Conservation (phyloP, 2,329 filamentous ascomycete species). For the Claviceps sp. region DNA sequence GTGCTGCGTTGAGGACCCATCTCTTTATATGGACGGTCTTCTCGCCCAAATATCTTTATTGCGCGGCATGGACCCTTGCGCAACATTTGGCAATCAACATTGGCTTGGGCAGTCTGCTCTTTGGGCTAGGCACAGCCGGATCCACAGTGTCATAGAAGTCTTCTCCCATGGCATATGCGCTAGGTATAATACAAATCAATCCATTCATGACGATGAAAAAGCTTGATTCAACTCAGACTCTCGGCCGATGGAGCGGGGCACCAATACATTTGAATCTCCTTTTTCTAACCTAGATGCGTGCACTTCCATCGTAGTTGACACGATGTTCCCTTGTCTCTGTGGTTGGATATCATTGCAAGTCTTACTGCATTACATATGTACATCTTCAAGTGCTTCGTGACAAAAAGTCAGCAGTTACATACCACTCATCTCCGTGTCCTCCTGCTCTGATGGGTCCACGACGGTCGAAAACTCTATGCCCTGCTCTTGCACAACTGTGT, state of each 20-base stretch:
- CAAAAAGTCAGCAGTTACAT: background rate
- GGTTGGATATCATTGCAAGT: background rate
- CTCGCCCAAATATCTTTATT: constrained; percentile 90
- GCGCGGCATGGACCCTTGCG: constrained; percentile 72
- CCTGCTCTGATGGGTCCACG: constrained; percentile 28
- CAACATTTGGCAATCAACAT: constrained; percentile 69
- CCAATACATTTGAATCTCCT: background rate
- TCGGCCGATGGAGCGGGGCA: background rate
- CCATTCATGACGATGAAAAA: no score
- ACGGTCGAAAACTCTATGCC: constrained; percentile 25
- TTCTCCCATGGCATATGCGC: background rate
- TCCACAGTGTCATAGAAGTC: background rate
- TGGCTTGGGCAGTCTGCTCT: constrained; percentile 43
- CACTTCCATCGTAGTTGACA: no score
- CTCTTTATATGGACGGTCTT: constrained; percentile 99
- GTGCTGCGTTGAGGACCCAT: constrained; percentile 71
- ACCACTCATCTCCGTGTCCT: constrained; percentile 19
- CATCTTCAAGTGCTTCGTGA: background rate
- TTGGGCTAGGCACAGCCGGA: constrained; percentile 31
- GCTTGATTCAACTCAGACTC: no score
- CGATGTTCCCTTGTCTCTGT: background rate
- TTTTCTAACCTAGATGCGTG: background rate
- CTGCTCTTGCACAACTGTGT: constrained; percentile 17
- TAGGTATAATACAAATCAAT: no score
- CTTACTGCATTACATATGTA: background rate